Base-by-base conservation (phyloP, 192 early-diverging fungal genomes). In the Rhizophagus prolifer region DNA sequence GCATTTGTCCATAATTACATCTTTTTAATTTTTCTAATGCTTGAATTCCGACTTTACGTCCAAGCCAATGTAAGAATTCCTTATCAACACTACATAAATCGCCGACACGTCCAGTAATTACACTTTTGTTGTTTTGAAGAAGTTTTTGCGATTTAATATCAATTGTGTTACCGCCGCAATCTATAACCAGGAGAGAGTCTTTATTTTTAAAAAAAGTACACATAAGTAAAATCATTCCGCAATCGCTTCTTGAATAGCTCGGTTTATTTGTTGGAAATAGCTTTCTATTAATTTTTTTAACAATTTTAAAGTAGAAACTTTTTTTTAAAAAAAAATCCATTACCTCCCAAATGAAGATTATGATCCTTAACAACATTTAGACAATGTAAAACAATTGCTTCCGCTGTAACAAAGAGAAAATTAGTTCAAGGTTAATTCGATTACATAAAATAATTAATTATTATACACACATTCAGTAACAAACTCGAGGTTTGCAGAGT, bases 281-380 rank as follows among this genome's bases (percentile, higher is more conserved):
- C n/a, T n/a, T n/a, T n/a, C n/a, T n/a, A n/a, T n/a, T n/a, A n/a
- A n/a, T n/a, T n/a, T n/a, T n/a, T n/a, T n/a, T n/a, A n/a, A n/a
- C n/a, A n/a, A n/a, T n/a, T n/a, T n/a, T n/a, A 4, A 21, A 7
- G 4, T 54, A 54, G 1, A 0, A 7, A 21, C 21, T 54, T 21
- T 54, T 54, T 21, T 54, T 54, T 30, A 12, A 64, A 38, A 26
- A 62, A 7, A 44, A 10, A 38, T 4, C 0, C 7, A 21, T 31
- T 73, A 73, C 72, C 58, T 73, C 72, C 72, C 7, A 19, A 7
- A n/a, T n/a, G 10, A 30, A 73, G 21, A 3, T 73, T 26, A 60
- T 73, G 25, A 0, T 38, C 30, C 10, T 34, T 30, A 9, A 34
- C 50, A 58, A 46, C n/a, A 25, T n/a, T 73, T 23, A 73, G 34